phyloP scores from a whole-genome alignment of 352 stramenopile species.

The Globisporangium cystogenes region DNA sequence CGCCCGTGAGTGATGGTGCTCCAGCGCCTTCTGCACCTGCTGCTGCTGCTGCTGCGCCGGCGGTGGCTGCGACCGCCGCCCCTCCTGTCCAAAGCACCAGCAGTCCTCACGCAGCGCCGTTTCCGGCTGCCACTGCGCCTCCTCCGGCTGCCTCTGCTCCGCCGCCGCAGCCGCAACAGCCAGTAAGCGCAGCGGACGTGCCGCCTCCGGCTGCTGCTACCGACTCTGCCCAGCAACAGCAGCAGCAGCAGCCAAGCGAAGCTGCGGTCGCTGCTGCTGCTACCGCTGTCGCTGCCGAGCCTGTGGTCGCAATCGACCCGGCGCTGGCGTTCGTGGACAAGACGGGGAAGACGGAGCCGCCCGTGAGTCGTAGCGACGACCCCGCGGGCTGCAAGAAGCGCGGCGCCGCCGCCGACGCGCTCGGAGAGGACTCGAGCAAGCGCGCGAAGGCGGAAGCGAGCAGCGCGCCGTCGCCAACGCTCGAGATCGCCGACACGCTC shows the following conservation, averaged over 20 bases:
- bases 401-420: neutral
- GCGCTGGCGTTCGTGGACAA: slow-evolving; percentile 65
- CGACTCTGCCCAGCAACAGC: neutral
- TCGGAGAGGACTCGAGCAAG: slow-evolving; percentile 4
- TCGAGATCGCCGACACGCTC: slow-evolving; percentile 3
- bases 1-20: slow-evolving; percentile 2
- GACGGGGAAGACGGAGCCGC: slow-evolving; percentile 22
- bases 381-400: slow-evolving; percentile 1
- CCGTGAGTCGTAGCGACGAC: neutral
- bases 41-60: neutral
- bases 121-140: no score
- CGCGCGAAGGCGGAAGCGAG: slow-evolving; percentile 1
- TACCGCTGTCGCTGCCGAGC: neutral
- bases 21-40: neutral
- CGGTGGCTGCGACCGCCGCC: slow-evolving; percentile 2
- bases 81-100: neutral
- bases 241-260: neutral
- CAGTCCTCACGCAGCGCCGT: neutral
- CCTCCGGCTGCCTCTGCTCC: no score
- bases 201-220: no score
- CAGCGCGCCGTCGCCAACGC: neutral
- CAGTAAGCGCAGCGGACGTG: no score
- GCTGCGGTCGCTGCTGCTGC: neutral
- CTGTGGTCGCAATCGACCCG: slow-evolving; percentile 22
- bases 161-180: neutral